Percentiles rank a stretch among this genome's conserved stretches.
phyloP scores from a whole-genome alignment of 768 basidiomycete genomes.

The Lentinula raphanica region DNA sequence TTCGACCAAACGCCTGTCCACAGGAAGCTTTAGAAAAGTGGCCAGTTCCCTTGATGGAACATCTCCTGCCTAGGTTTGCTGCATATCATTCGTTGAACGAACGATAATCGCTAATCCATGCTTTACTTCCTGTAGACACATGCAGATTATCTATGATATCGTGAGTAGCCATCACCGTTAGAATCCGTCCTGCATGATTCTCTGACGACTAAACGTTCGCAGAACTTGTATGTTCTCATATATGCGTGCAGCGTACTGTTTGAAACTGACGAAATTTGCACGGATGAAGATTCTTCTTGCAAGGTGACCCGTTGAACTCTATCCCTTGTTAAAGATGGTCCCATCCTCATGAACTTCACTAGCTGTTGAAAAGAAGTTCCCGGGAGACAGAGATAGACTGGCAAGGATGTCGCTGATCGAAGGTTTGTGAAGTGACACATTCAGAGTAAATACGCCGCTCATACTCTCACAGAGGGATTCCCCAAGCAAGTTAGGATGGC shows the following conservation, averaged over 20 bases:
- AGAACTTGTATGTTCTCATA: constrained; percentile 2
- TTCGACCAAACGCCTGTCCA: background rate
- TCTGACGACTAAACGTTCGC: background rate
- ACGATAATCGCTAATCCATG: background rate
- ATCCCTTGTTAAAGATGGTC: background rate
- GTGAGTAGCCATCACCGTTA: constrained; percentile 53
- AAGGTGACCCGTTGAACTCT: constrained; percentile 39
- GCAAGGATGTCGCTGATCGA: constrained; percentile 90
- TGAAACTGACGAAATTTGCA: background rate
- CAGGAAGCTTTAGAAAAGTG: constrained; percentile 89
- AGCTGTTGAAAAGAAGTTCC: constrained; percentile 89
- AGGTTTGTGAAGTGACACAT: constrained; percentile 33
- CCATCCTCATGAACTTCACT: background rate
- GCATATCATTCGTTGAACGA: background rate
- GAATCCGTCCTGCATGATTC: background rate
- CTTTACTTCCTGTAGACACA: constrained; percentile 41
- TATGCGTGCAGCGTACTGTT: background rate
- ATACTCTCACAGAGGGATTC: constrained; percentile 63
- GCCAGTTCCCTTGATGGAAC: constrained; percentile 82
- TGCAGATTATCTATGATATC: constrained; percentile 92
- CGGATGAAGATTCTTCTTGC: constrained; percentile 49
- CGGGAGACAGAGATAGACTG: constrained; percentile 76
- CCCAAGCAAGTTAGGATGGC: constrained; percentile 91
- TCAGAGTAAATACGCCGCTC: background rate
- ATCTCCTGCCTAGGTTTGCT: constrained; percentile 69